Evolutionary conservation across 2,329 filamentous ascomycete genomes (phyloP), one percentile per base, ranked within the genome.

Genomic region (Orbilia blumenaviensis): DNA sequence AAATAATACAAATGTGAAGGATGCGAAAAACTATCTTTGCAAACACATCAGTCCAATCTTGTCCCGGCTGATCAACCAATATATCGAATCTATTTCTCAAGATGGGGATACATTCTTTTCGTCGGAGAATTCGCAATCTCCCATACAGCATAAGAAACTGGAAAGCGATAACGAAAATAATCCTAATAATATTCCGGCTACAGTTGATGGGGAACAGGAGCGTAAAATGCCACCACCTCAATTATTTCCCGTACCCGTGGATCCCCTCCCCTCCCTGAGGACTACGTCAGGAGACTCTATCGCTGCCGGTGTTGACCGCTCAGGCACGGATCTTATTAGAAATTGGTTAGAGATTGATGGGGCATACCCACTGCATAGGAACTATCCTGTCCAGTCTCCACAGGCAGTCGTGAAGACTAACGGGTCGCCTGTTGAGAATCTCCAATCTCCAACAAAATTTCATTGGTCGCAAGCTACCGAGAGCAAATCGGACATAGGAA

Each of bases 21-120:
- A 76, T 9, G 64, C 72, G 23, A 76, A 76, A 18, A 21, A 5
- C 3, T 76, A 64, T 14, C 60, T 76, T 34, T 68, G 64, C 58
- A 68, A 46, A 16, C 64, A 66, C 10, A 76, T 76, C n/a, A 64
- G 72, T 1, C 72, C 72, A 12, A 66, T 76, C 27, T 50, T 76
- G 10, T 69, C 69, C 44, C 36, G 41, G 6, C 23, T 76, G 27
- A 66, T 69, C 32, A 76, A 61, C 38, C 32, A 58, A 16, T 62
- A 50, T 46, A 56, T 76, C 21, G 64, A 69, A 2, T 48, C 62
- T 9, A 18, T 56, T 38, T 27, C 32, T n/a, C 25, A 54, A 23
- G 48, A 76, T 23, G 23, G 44, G 2, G 72, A 76, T 3, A 10
- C 32, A 2, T 3, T 36, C 1, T 75, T 63, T 16, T 42, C 63